Evolutionary conservation across 805 yeast genomes (phyloP), one percentile per base, ranked within the genome.

Genomic region (Helenozyma baotianmanensis): DNA sequence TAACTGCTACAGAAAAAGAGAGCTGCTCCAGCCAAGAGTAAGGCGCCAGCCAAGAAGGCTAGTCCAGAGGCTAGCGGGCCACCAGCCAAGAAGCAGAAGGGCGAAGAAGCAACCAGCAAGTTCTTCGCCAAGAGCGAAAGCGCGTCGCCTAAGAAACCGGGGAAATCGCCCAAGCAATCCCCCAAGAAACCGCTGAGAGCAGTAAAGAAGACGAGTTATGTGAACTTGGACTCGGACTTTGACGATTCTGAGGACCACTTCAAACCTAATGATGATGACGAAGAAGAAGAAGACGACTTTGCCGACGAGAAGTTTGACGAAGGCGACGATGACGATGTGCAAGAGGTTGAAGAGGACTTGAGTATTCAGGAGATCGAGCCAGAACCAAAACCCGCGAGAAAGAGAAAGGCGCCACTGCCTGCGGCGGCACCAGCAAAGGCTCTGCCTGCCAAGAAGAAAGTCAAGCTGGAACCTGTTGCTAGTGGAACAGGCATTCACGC

Each of bases 401-500:
- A 29, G 23, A 27, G 21, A 29, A 36, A 25, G 15, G 15, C 22
- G 29, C 29, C 39, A n/a, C 37, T 33, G 29, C 28, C 39, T 13
- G 33, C 30, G 23, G 40, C 22, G 18, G 16, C 33, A 26, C 21
- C 26, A 12, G 18, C 40, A n/a, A 35, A 36, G 18, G 9, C 43
- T 5, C 19, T 42, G 14, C 27, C 42, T 8, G 32, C 27, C 12
- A 33, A 24, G 26, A 25, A 30, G 12, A 27, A 28, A 4, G 19
- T 33, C 6, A 11, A 11, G 16, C 7, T 9, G 8, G 16, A 10
- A 6, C 28, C 33, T n/a, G 30, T 25, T 12, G 21, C 30, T 21
- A 11, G 33, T 15, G 33, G 47, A 2, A 51, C 72, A 9, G 85
- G 40, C 7, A 38, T 33, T 4, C 46, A 34, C 14, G 50, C 82